Evolutionary conservation across 2,329 filamentous ascomycete species (phyloP).

Genomic region (Trichophyton mentagrophytes): DNA sequence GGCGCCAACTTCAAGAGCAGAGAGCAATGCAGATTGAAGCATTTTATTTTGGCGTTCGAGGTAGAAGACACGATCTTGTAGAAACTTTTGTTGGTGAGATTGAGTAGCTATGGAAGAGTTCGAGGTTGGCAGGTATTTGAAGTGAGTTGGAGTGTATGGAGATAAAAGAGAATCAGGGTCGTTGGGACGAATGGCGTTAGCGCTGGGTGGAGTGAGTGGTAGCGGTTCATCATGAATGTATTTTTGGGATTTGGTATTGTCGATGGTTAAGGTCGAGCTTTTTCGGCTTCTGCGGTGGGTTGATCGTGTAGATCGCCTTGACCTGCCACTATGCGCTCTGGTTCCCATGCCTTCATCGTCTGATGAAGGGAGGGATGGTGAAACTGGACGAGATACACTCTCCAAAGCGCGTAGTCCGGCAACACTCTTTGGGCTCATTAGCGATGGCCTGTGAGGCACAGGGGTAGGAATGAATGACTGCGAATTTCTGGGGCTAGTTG

Average conservation of each 20-base stretch:
- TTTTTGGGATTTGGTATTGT: neutral
- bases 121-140: neutral
- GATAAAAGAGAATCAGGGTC: conserved; percentile 3
- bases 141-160: conserved; percentile 2
- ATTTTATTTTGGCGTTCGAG: conserved; percentile 33
- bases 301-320: conserved; percentile 4
- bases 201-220: neutral
- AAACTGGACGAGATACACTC: conserved; percentile 17
- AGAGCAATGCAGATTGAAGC: conserved; percentile 31
- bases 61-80: conserved; percentile 28
- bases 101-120: neutral
- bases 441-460: neutral
- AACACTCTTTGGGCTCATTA: conserved; percentile 3
- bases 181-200: neutral
- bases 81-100: conserved; percentile 13
- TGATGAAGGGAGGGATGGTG: conserved; percentile 27
- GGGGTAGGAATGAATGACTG: neutral
- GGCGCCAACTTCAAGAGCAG: conserved; percentile 27
- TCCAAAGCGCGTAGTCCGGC: conserved; percentile 1
- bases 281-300: neutral
- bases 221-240: neutral
- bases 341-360: conserved; percentile 27
- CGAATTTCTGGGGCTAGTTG: conserved; percentile 1
- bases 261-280: neutral
- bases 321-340: neutral